These are phyloP conservation scores for Trichoderma koningii DNA, from an alignment of 2,329 filamentous ascomycete species.

Conservation along the genomic window DNA sequence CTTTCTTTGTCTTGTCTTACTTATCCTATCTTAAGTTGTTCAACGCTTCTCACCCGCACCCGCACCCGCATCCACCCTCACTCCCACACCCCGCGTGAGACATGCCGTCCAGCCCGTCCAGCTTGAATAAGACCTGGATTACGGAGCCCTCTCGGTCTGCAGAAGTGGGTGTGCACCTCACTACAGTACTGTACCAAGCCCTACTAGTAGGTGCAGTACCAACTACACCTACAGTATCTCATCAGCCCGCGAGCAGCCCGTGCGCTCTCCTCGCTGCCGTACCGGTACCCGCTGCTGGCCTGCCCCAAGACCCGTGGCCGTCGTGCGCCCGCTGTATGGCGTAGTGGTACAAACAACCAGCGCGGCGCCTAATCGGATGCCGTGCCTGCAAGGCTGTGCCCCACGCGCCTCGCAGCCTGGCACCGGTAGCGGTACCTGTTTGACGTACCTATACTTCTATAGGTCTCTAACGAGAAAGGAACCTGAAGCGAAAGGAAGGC, in stretches of 20 bases:
- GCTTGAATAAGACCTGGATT: conserved; percentile 26
- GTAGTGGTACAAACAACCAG: not conserved
- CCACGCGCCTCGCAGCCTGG: conserved; percentile 16
- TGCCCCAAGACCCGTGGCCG: not conserved
- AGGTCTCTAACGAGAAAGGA: not conserved
- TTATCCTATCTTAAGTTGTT: not conserved
- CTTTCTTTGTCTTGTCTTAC: no score
- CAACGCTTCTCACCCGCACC: not conserved
- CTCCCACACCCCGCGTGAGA: conserved; percentile 26
- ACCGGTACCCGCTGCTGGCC: not conserved
- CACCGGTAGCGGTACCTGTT: not conserved
- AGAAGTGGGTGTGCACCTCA: conserved; percentile 8
- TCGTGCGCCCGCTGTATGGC: conserved; percentile 9
- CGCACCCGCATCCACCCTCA: conserved; percentile 24
- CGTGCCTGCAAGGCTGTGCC: conserved; percentile 27
- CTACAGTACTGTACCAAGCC: no score
- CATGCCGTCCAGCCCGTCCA: conserved; percentile 24
- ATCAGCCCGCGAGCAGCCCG: conserved; percentile 2
- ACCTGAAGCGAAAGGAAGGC: conserved; percentile 1
- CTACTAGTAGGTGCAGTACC: not conserved
- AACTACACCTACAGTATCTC: not conserved
- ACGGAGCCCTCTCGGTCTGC: conserved; percentile 24
- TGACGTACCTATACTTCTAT: not conserved
- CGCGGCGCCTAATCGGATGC: conserved; percentile 28
- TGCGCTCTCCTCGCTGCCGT: not conserved